phyloP scores from a whole-genome alignment of 108 stramenopile genomes.

The Nitzschia sp. region DNA sequence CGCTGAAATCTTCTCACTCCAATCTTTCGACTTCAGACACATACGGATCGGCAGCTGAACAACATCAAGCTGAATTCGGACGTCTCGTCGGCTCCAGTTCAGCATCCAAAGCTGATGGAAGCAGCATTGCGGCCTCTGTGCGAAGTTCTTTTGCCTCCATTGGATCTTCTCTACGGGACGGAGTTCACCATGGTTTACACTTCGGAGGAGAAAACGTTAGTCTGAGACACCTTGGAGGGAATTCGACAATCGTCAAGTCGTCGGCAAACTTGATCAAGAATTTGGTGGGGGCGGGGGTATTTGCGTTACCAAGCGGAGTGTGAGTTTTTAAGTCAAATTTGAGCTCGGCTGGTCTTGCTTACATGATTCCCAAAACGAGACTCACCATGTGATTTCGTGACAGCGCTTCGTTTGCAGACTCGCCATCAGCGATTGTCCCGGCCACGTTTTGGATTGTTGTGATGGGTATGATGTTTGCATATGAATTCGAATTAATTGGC shows the following conservation, averaged over 20 bases:
- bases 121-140: background rate
- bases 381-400: too few species aligned
- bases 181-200: background rate
- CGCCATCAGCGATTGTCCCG: conserved; percentile 53
- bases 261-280: conserved; percentile 86
- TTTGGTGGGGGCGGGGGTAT: conserved; percentile 83
- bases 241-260: conserved; percentile 49
- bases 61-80: background rate
- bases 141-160: conserved; percentile 1
- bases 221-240: background rate
- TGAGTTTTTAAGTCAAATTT: too few species aligned
- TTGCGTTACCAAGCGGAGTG: conserved; percentile 71
- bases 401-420: conserved; percentile 49
- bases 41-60: background rate
- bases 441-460: conserved; percentile 54
- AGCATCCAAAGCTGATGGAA: background rate
- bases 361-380: conserved; percentile 10
- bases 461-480: conserved; percentile 75
- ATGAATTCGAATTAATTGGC: conserved; percentile 76
- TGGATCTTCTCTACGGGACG: background rate
- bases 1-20: background rate
- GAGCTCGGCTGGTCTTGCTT: too few species aligned
- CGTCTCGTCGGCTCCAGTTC: background rate
- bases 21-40: background rate
- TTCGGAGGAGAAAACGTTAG: conserved; percentile 15